phyloP scores from a whole-genome alignment of 805 yeast species.

The Metschnikowia hibisci region DNA sequence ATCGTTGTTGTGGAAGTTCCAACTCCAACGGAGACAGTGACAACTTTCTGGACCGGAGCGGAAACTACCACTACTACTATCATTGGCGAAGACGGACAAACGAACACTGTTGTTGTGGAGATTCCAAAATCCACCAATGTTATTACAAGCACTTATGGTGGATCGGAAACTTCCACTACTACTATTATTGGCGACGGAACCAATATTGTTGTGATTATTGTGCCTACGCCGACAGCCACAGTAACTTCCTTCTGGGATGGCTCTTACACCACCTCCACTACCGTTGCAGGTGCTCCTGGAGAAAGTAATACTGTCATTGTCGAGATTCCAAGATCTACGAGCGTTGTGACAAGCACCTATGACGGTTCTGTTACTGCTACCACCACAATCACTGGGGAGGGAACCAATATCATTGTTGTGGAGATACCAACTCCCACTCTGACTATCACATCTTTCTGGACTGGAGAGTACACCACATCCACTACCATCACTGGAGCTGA shows the following conservation, averaged over 20 bases:
- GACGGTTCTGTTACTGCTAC: background rate
- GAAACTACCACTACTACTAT: constrained; percentile 9
- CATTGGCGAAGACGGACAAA: constrained; percentile 4
- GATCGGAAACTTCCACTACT: background rate
- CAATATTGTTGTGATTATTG: constrained; percentile 17
- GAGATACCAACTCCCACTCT: constrained; percentile 8
- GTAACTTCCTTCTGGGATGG: no score
- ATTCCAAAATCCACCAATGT: background rate
- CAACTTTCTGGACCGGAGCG: constrained; percentile 3
- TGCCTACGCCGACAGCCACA: constrained; percentile 8
- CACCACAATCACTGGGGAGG: background rate
- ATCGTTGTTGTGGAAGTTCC: background rate
- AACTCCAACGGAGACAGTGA: background rate
- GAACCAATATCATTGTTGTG: constrained; percentile 4
- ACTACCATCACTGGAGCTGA: background rate
- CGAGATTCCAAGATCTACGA: no score
- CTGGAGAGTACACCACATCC: background rate
- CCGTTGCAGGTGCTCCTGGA: background rate
- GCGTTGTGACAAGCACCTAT: background rate
- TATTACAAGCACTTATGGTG: background rate
- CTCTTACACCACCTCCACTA: background rate
- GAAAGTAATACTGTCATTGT: no score
- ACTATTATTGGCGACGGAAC: constrained; percentile 8
- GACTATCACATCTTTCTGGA: constrained; percentile 7
- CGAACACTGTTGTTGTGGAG: constrained; percentile 1